Percentiles rank a stretch among this genome's conserved stretches.
Evolutionary conservation across 352 stramenopile species (phyloP).

Genomic region (Globisporangium heterothallicum): DNA sequence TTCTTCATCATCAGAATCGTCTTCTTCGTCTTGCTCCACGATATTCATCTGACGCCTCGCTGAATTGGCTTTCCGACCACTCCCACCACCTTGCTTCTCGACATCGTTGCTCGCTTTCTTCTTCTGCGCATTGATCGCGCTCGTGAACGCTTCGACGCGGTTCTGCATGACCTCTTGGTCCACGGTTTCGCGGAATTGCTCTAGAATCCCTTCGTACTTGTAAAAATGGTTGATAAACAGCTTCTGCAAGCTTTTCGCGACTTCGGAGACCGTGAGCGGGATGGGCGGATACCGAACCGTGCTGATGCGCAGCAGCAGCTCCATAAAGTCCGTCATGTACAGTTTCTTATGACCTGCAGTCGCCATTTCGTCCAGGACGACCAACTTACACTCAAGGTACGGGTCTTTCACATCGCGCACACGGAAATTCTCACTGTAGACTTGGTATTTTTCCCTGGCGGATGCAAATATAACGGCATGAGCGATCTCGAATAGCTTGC

Average conservation of each 20-base stretch:
- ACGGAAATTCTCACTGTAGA: conserved; percentile 61
- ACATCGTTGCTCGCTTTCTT: background rate
- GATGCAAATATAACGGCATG: background rate
- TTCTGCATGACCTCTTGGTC: conserved; percentile 58
- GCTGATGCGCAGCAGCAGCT: conserved; percentile 57
- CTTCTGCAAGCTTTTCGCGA: conserved; percentile 48
- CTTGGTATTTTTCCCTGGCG: conserved; percentile 53
- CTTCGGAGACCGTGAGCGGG: conserved; percentile 29
- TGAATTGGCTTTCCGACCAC: background rate
- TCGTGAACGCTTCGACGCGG: conserved; percentile 52
- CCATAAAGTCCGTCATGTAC: conserved; percentile 74
- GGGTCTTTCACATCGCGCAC: conserved; percentile 63
- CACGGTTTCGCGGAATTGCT: conserved; percentile 48
- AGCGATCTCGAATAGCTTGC: too few species aligned
- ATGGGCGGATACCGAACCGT: conserved; percentile 53
- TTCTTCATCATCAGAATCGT: background rate
- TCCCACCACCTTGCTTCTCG: conserved; percentile 1
- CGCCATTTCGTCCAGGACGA: conserved; percentile 73
- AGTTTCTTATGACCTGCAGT: conserved; percentile 68
- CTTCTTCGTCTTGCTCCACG: background rate
- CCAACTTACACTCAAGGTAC: conserved; percentile 66
- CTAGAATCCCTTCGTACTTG: conserved; percentile 55
- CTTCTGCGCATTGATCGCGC: conserved; percentile 35
- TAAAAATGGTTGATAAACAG: conserved; percentile 63
- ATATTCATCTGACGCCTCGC: background rate